Base-by-base conservation (phyloP, 2,329 filamentous ascomycete genomes). In the Monilinia fructicola region DNA sequence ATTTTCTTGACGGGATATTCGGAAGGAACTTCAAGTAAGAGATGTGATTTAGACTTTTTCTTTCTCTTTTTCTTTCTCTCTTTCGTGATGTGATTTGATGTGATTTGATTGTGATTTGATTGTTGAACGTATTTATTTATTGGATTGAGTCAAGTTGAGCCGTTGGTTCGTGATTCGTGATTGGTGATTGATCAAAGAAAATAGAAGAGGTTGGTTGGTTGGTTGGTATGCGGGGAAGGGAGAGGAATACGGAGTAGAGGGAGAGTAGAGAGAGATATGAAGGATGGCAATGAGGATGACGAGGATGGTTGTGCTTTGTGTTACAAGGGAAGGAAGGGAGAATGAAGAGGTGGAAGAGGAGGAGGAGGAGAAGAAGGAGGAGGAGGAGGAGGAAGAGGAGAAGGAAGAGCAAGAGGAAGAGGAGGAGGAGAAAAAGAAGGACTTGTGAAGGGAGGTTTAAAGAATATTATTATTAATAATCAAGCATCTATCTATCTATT, bases 171-270 rank as follows among this genome's bases (percentile, higher is more conserved):
- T 60, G 54, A 42, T 38, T 12, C 28, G 23, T 60, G 54, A 42
- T 60, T 59, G 56, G 42, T 35, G 42, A n/a, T n/a, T 18, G 56
- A 59, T 59, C 42, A 59, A 59, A 59, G 56, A 31, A 59, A 59
- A 59, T 46, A 12, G 3, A 59, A 48, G 42, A 48, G 56, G 56
- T 48, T 59, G n/a, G n/a, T n/a, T n/a, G n/a, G n/a, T n/a, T n/a
- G n/a, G n/a, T n/a, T n/a, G 56, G 56, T 59, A 35, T 59, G 56
- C 42, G 42, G 56, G 26, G 42, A 46, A 16, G 40, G 38, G 12
- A 44, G 42, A 14, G 55, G 16, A 16, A 10, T 9, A 2, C 14
- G 40, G 16, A 7, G 31, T 5, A 35, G 31, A 35, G 3, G 11
- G 16, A 42, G 40, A 42, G 40, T 40, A 12, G 40, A 28, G 55